Base-by-base conservation (phyloP, 805 yeast genomes). In the Spencermartinsiella europaea region DNA sequence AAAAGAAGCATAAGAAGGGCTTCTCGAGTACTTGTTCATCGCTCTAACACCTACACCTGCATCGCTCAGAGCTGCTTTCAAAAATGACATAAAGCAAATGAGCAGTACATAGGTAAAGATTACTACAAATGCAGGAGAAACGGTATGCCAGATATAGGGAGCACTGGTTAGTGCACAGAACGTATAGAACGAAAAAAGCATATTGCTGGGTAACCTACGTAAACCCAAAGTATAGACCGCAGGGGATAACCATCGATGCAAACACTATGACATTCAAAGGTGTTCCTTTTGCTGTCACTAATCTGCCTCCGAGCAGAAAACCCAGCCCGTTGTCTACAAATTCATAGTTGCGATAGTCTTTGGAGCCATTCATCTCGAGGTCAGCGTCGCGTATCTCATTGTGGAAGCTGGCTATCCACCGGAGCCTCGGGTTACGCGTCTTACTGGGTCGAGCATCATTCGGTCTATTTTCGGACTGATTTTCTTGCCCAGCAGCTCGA, bases 221-320 rank as follows among this genome's bases (percentile, higher is more conserved):
- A 55, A 74, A 75, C 0, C 74, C 63, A 45, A 78, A 72, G 54
- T 73, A 86, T 5, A 85, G 59, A 1, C 83, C 74, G 2, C 73
- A 72, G 0, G 85, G 76, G 0, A 69, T 55, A 0, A 77, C 27
- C 0, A 74, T 55, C 3, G 63, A 39, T 0, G 62, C 45, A 2
- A 68, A 62, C 0, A 74, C 69, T 0, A 67, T 31, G 2, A 75
- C 22, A 8, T 70, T 70, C 14, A 71, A 53, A 1, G 79, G 81
- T 17, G 53, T 51, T 21, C 63, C 60, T 27, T 60, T 56, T 7
- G 73, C 58, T 0, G 75, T 65, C 27, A 81, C 66, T 12, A 81
- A 56, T 36, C 88, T 62, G 0, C 95, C 95, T 12, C 93, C 93
- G 41, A 79, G 62, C 3, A 83, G 64, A 60, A 75, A 85, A 1